These are phyloP conservation scores for Fusarium oligoseptatum DNA, from an alignment of 2,329 filamentous ascomycete genomes.

Conservation along the genomic window DNA sequence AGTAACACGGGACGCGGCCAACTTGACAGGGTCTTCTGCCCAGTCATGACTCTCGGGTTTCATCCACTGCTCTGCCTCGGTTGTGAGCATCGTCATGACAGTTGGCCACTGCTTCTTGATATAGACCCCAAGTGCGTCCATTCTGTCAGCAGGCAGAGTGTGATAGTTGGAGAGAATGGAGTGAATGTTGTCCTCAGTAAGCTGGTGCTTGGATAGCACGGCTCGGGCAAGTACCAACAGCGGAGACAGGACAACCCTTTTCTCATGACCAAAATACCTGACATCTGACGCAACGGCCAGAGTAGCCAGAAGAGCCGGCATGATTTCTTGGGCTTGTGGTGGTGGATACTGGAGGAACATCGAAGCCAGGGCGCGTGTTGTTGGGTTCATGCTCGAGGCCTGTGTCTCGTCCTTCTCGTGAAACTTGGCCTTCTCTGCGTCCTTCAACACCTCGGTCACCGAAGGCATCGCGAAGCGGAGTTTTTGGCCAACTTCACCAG, in stretches of 20 bases:
- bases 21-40: slow-evolving; percentile 9
- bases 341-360: slow-evolving; percentile 50
- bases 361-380: slow-evolving; percentile 44
- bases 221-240: slow-evolving; percentile 47
- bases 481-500: slow-evolving; percentile 37
- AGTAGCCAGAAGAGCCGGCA: slow-evolving; percentile 52
- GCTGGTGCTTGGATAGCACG: slow-evolving; percentile 35
- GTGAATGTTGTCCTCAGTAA: slow-evolving; percentile 37
- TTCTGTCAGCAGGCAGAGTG: slow-evolving; percentile 33
- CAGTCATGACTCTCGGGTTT: background rate
- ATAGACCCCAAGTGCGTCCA: slow-evolving; percentile 43
- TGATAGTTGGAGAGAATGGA: slow-evolving; percentile 31
- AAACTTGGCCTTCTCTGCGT: slow-evolving; percentile 12
- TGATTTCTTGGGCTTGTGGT: slow-evolving; percentile 41
- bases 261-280: slow-evolving; percentile 23
- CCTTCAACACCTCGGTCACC: slow-evolving; percentile 44
- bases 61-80: slow-evolving; percentile 42
- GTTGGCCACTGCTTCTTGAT: slow-evolving; percentile 48
- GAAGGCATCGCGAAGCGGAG: slow-evolving; percentile 50
- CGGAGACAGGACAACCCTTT: slow-evolving; percentile 43
- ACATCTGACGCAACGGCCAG: slow-evolving; percentile 49
- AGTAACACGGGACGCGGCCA: slow-evolving; percentile 17
- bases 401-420: background rate
- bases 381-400: background rate
- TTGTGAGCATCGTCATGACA: slow-evolving; percentile 41